These are phyloP conservation scores for Fusarium brevicatenulatum DNA, from an alignment of 2,329 filamentous ascomycete genomes.

Conservation along the genomic window DNA sequence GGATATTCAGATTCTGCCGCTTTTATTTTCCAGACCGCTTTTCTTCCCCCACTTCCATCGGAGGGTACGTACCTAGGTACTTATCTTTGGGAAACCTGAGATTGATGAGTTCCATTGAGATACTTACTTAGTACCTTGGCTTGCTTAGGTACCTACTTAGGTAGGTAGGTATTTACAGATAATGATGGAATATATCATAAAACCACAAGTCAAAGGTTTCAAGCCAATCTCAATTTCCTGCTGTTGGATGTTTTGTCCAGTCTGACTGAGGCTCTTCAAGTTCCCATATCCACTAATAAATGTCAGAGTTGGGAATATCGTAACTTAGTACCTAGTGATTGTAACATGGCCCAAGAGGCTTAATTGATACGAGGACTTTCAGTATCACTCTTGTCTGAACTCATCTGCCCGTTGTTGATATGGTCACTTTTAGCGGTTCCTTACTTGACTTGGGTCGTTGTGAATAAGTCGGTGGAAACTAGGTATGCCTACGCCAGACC, in stretches of 20 bases:
- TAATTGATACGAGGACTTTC: not conserved
- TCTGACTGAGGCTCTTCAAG: not conserved
- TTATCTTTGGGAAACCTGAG: not conserved
- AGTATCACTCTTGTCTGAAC: not conserved
- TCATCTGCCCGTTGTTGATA: not conserved
- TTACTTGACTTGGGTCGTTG: not conserved
- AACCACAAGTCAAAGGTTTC: not conserved
- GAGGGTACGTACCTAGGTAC: conserved; percentile 19
- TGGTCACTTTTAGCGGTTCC: not conserved
- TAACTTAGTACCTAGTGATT: not conserved
- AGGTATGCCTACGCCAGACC: conserved; percentile 17
- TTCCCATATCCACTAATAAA: not conserved
- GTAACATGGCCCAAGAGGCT: not conserved
- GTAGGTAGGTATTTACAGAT: not conserved
- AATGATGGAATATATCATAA: not conserved
- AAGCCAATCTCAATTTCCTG: no score
- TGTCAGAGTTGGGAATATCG: not conserved
- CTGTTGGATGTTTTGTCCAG: not conserved
- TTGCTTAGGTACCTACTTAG: no score
- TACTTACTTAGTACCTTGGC: not conserved
- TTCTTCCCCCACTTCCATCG: conserved; percentile 36
- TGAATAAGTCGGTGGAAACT: not conserved
- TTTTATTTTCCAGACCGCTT: conserved; percentile 46
- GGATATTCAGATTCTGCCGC: conserved; percentile 52
- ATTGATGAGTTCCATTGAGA: not conserved